Evolutionary conservation across 805 yeast genomes (phyloP), one percentile per base, ranked within the genome.

Genomic region (Ogataea allantospora): DNA sequence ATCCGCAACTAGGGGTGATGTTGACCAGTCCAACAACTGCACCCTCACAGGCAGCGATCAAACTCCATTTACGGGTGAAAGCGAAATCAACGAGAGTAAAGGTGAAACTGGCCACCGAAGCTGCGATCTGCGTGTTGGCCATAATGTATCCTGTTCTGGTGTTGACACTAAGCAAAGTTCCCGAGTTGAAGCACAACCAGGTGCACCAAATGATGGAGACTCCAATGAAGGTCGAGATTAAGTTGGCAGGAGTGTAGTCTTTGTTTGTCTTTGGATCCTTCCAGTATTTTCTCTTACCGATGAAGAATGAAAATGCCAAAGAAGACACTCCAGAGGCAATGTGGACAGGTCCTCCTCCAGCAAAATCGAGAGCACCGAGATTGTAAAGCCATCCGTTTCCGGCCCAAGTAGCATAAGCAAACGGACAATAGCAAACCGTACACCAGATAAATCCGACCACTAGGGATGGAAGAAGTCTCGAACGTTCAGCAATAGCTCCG

Each of bases 321-420:
- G 73, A 64, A 2, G 72, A 66, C 19, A 62, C 58, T 27, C 74
- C 74, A 5, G 70, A 59, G 5, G 72, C 64, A 37, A 70, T 62
- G 51, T 70, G 75, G 21, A 70, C 75, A 1, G 74, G 74, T 19
- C 73, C 73, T 24, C 75, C 75, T 27, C 75, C 75, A 6, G 74
- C 73, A 51, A 70, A 70, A 47, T 70, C 75, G 38, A 70, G 58
- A 4, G 66, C 67, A 5, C 74, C 75, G 30, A 70, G 54, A 18
- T 55, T 61, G 35, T 52, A 62, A 30, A 70, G 55, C 70, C 73
- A 70, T 11, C 75, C 75, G 40, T 65, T 66, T 5, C 51, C 53
- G 18, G 63, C 65, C 75, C 75, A 70, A n/a, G 70, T 70, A 58
- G 72, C 62, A 50, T 60, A 70, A 3, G 74, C 73, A 25, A 63